Evolutionary conservation across 2,329 filamentous ascomycete genomes (phyloP), one percentile per base, ranked within the genome.

Genomic region (Alternaria postmessia): DNA sequence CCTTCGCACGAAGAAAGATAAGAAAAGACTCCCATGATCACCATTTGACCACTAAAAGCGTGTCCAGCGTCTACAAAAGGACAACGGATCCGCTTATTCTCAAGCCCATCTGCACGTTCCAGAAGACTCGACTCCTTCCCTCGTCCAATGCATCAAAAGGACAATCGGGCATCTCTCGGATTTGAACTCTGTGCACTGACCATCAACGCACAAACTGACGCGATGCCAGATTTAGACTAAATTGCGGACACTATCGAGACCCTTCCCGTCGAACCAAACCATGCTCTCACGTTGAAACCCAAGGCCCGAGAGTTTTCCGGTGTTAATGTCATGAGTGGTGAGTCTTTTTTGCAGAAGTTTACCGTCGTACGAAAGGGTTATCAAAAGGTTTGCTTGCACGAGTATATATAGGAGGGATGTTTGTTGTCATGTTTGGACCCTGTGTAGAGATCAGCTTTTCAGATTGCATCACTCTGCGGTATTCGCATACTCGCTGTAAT

Each of bases 261-360:
- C 46, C 32, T 49, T 49, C 46, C 46, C 46, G 46, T 49, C 46
- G 32, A 49, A 38, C 46, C 22, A 49, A 36, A n/a, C 32, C 8
- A 36, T 4, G 2, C 39, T 14, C 12, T 3, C 46, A 20, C 46
- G 30, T 49, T 49, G 46, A 49, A 49, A 36, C 46, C 18, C 46
- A 49, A 49, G 20, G 34, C 46, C 46, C 46, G 46, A 49, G 46
- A 49, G 30, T 22, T 36, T 49, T 49, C 46, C 46, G 46, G 46
- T 20, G 9, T 4, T 24, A 20, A 38, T 49, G 46, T 36, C 32
- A 49, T 49, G 46, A 49, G 30, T 12, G 14, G 36, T 38, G 46
- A 38, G 46, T 36, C 46, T 49, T 38, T 49, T 20, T 4, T 34
- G 28, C 18, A 49, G 20, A 24, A 3, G 32, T 36, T 36, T 44